Base-by-base conservation (phyloP, 73 alveolate genomes). In the Paramecium sexaurelia region DNA sequence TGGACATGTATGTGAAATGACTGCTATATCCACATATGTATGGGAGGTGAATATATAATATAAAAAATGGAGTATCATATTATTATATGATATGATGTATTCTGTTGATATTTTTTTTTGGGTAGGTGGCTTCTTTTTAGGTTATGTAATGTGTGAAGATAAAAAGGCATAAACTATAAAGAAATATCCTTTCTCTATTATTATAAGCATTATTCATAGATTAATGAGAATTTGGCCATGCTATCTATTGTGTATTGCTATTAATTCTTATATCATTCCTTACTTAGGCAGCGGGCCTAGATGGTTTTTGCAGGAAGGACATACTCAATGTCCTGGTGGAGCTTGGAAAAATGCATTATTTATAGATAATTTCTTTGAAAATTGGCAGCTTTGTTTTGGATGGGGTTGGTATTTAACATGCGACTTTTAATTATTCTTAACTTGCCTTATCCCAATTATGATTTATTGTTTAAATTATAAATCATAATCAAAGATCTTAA, bases 351-450 rank as follows among this genome's bases (percentile, higher is more conserved):
- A 61, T n/a, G 51, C 71, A 17, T 35, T 86, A 0, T 86, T 86
- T 29, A 20, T 86, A 17, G 93, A 86, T 57, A 86, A 86, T 35
- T 27, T 86, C 27, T 61, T 35, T 17, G 61, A 86, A 19, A 75
- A 71, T n/a, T 51, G 37, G 27, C 26, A 66, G 24, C 45, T 75
- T 13, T 86, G 86, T 47, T 57, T 86, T 55, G 93, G 87, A 8
- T 86, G 93, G 93, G 93, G 88, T 6, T 86, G 93, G 93, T 86
- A 86, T 86, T 75, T 86, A 26, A 61, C 93, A 9, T 56, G 51
- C 20, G 93, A 86, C 33, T 17, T 86, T 5, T 67, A 86, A 37
- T 36, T 86, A 55, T 86, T 61, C 66, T 61, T 86, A 29, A 29
- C 83, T 6, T 29, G 83, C 9, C 47, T 66, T 19, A 66, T 66